A percentile compares a stretch with the other conserved stretches of the same genome.
These are phyloP conservation scores for Scenedesmus sp. DNA, from an alignment of 163 green algal genomes.

Conservation along the genomic window DNA sequence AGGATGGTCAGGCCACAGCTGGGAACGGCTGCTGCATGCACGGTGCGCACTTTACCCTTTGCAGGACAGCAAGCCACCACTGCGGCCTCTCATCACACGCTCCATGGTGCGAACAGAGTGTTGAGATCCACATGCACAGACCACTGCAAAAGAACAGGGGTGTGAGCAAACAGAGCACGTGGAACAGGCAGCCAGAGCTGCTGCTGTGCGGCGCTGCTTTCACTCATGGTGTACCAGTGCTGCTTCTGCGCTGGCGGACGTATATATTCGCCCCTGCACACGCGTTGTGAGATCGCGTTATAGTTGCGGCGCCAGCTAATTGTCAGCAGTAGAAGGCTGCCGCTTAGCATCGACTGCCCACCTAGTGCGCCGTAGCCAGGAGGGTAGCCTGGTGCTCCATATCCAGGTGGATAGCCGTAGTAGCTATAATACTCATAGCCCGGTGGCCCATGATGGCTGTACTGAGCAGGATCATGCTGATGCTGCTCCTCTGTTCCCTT, in stretches of 20 bases:
- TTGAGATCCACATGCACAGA: neutral
- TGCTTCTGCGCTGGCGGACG: neutral
- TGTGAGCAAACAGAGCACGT: slow-evolving; percentile 11
- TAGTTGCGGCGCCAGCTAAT: neutral
- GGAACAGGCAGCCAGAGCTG: neutral
- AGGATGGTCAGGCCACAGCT: neutral
- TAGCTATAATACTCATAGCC: slow-evolving; percentile 55
- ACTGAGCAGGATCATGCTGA: neutral
- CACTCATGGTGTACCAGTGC: slow-evolving; percentile 15
- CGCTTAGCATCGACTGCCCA: neutral
- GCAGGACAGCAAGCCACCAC: neutral
- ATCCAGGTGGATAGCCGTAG: slow-evolving; percentile 24
- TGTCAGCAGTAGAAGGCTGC: neutral
- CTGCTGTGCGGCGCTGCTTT: neutral
- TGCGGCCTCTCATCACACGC: neutral
- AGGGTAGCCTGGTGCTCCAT: slow-evolving; percentile 31
- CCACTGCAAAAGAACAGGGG: slow-evolving; percentile 23
- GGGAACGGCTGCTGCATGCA: neutral
- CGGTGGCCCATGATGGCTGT: neutral
- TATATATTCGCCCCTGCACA: slow-evolving; percentile 1
- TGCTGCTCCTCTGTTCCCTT: neutral
- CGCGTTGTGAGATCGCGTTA: slow-evolving; percentile 8
- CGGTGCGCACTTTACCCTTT: neutral
- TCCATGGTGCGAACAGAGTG: neutral
- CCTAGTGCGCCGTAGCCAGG: neutral